Base-by-base conservation (phyloP, 1,139 yeast species). In the Arxiozyma telluris region DNA sequence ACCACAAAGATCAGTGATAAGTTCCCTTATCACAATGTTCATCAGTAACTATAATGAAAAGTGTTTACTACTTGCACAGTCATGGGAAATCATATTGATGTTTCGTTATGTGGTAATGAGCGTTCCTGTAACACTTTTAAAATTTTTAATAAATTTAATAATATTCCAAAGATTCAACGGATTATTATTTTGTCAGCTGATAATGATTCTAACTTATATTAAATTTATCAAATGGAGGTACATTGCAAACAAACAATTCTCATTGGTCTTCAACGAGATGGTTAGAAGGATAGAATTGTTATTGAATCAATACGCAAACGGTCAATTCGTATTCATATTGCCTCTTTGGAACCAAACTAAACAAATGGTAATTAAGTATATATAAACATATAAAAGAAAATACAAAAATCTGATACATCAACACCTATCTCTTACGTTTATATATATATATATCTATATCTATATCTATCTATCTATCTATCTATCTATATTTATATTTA, bases 211-310 rank as follows among this genome's bases (percentile, higher is more conserved):
- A n/a, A 50, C 57, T 1, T 65, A 65, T 56, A 49, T 63, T 22
- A 58, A 58, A 56, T 65, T 66, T 50, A 65, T 65, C 60, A 64
- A 65, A 53, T 53, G 66, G 45, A 58, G 70, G 42, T 65, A 54
- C 53, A 39, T 54, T 25, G 64, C 61, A 42, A 64, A 59, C 45
- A 61, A 60, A 44, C 44, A 41, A 17, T 25, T 48, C 43, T 18
- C 38, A 9, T 4, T 27, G 9, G n/a, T 41, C 2, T 48, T 48
- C 41, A 18, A 48, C 20, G 44, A 48, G n/a, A 42, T 48, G 41
- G 25, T 48, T n/a, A 48, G 18, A 20, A 41, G 39, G 27, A 25
- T 41, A 4, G 50, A 48, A 30, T 27, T 41, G 15, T 4, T 25
- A 17, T 27, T 48, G 21, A 30, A 17, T 17, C 47, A 20, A 30